Evolutionary conservation across 2,329 filamentous ascomycete species (phyloP).

Genomic region (Byssothecium circinans): DNA sequence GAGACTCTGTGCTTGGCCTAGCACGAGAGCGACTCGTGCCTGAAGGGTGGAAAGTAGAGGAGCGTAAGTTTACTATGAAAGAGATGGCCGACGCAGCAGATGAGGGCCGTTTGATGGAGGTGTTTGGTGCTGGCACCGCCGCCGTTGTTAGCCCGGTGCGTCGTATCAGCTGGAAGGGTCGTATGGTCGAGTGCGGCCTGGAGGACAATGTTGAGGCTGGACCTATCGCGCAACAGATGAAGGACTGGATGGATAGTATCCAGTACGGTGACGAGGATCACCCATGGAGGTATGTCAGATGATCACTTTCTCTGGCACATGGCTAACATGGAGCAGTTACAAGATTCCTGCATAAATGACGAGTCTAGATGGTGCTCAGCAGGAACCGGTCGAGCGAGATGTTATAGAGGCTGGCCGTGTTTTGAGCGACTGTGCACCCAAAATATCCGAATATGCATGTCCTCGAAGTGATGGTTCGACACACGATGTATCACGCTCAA

Average conservation of each 20-base stretch:
- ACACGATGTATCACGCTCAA: too few relatives aligned
- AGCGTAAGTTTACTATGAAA: slow-evolving; percentile 90
- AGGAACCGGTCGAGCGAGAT: too few relatives aligned
- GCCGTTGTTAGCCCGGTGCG: slow-evolving; percentile 91
- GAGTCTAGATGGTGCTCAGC: too few relatives aligned
- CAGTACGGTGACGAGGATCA: slow-evolving; percentile 89
- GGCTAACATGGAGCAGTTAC: slow-evolving; percentile 33
- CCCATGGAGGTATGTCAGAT: slow-evolving; percentile 72
- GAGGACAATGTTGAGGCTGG: slow-evolving; percentile 82
- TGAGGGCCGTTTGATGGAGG: slow-evolving; percentile 86
- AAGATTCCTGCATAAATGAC: slow-evolving; percentile 18
- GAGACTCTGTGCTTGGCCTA: slow-evolving; percentile 85
- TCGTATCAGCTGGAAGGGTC: slow-evolving; percentile 84
- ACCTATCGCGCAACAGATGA: slow-evolving; percentile 81
- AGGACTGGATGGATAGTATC: slow-evolving; percentile 93
- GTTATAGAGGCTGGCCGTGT: too few relatives aligned
- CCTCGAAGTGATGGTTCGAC: too few relatives aligned
- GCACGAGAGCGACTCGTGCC: slow-evolving; percentile 80
- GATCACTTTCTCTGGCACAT: background rate
- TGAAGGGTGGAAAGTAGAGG: slow-evolving; percentile 83
- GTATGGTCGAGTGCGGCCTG: slow-evolving; percentile 80
- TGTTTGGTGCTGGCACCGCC: slow-evolving; percentile 91
- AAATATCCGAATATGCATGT: too few relatives aligned
- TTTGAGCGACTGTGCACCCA: too few relatives aligned
- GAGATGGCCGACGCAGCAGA: slow-evolving; percentile 79